Percentiles rank a stretch among this genome's conserved stretches.
Evolutionary conservation across 1,139 yeast species (phyloP).

Genomic region (Magnusiomyces suaveolens): DNA sequence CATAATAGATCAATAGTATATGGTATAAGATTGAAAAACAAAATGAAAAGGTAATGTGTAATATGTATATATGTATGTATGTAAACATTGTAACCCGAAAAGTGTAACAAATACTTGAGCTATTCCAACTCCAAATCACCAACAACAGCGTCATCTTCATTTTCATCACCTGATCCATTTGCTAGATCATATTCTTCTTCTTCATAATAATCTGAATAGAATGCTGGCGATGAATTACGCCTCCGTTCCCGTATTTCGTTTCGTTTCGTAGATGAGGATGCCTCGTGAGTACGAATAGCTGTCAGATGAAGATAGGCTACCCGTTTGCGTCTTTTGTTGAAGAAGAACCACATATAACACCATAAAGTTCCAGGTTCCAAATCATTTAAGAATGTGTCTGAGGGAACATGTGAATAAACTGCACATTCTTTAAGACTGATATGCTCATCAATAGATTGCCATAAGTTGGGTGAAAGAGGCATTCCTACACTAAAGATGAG

Average conservation of each 20-base stretch:
- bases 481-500: slow-evolving; percentile 70
- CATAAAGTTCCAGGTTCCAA: slow-evolving; percentile 66
- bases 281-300: slow-evolving; percentile 28
- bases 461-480: slow-evolving; percentile 50
- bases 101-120: neutral
- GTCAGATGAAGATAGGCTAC: slow-evolving; percentile 70
- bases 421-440: slow-evolving; percentile 73
- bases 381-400: slow-evolving; percentile 66
- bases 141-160: slow-evolving; percentile 28
- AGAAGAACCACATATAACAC: slow-evolving; percentile 89
- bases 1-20: neutral
- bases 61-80: neutral
- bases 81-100: neutral
- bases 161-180: slow-evolving; percentile 22
- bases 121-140: slow-evolving; percentile 36
- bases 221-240: slow-evolving; percentile 1
- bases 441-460: slow-evolving; percentile 82
- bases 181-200: slow-evolving; percentile 44
- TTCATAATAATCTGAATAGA: slow-evolving; percentile 32
- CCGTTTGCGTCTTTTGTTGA: slow-evolving; percentile 81
- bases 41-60: neutral
- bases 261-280: slow-evolving; percentile 19
- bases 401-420: slow-evolving; percentile 69
- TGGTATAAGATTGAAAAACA: neutral
- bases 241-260: slow-evolving; percentile 6